Conservation (phyloP, 202 grass and related monocot species). For the Schoenoplectus tabernaemontani region DNA sequence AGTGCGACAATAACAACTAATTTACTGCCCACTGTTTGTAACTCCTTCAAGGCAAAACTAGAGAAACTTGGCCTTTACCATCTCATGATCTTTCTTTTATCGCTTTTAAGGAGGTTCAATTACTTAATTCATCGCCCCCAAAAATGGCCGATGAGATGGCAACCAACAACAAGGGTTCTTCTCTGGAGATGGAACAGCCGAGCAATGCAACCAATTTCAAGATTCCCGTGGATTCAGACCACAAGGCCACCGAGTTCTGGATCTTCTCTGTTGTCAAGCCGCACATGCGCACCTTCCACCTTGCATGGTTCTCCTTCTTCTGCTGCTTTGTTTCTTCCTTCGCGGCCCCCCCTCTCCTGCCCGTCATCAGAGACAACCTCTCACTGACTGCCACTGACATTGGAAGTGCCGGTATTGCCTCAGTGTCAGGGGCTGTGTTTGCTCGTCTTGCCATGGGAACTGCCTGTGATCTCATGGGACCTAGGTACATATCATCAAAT, state of each 20-base stretch:
- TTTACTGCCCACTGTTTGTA: neutral
- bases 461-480: slow-evolving; percentile 78
- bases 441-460: slow-evolving; percentile 87
- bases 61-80: neutral
- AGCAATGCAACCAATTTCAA: slow-evolving; percentile 31
- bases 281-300: slow-evolving; percentile 84
- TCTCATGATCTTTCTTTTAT: neutral
- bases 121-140: neutral
- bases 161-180: neutral
- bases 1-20: neutral
- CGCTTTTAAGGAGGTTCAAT: neutral
- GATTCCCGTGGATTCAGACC: slow-evolving; percentile 80
- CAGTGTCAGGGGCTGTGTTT: slow-evolving; percentile 88
- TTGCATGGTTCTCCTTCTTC: slow-evolving; percentile 99
- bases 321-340: slow-evolving; percentile 92
- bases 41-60: neutral
- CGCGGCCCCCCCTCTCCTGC: slow-evolving; percentile 75
- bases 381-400: slow-evolving; percentile 70
- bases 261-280: slow-evolving; percentile 57
- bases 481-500: slow-evolving; percentile 12
- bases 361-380: slow-evolving; percentile 81
- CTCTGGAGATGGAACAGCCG: slow-evolving; percentile 27
- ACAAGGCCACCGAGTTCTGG: slow-evolving; percentile 92
- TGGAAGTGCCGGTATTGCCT: slow-evolving; percentile 84
- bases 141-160: neutral